phyloP scores from a whole-genome alignment of 306 rosid species.

The Abrus precatorius region DNA sequence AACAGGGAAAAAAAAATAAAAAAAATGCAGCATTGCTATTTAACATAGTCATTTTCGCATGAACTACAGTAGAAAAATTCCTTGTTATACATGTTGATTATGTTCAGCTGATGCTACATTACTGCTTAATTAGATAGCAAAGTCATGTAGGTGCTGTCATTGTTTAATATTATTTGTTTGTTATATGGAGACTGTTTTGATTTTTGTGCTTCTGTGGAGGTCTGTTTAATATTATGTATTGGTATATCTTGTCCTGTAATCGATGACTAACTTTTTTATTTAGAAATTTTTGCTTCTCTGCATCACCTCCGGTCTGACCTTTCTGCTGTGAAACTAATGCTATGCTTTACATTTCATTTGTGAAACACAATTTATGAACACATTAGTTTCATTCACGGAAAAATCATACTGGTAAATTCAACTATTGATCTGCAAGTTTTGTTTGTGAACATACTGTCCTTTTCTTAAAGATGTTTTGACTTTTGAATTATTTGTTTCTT shows the following conservation, averaged over 20 bases:
- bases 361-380: conserved; percentile 9
- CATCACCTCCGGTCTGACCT: conserved; percentile 19
- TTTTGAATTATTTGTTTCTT: conserved; percentile 41
- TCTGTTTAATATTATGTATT: conserved; percentile 29
- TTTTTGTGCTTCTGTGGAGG: conserved; percentile 6
- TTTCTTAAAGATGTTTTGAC: conserved; percentile 13
- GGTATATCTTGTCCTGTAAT: conserved; percentile 13
- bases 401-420: conserved; percentile 12
- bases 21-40: conserved; percentile 27
- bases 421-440: conserved; percentile 23
- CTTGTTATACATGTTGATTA: conserved; percentile 16
- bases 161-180: conserved; percentile 8
- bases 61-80: conserved; percentile 2
- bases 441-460: conserved; percentile 31
- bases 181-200: conserved; percentile 2
- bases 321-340: conserved; percentile 24
- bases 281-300: conserved; percentile 4
- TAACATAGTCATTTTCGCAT: not conserved
- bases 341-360: conserved; percentile 26
- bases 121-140: not conserved
- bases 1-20: not conserved
- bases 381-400: conserved; percentile 24
- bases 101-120: conserved; percentile 12
- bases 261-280: conserved; percentile 12
- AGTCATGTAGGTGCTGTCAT: not conserved